Evolutionary conservation across 345 rosid genomes (phyloP), one percentile per base, ranked within the genome.

Genomic region (Eucalyptus leucophloia): DNA sequence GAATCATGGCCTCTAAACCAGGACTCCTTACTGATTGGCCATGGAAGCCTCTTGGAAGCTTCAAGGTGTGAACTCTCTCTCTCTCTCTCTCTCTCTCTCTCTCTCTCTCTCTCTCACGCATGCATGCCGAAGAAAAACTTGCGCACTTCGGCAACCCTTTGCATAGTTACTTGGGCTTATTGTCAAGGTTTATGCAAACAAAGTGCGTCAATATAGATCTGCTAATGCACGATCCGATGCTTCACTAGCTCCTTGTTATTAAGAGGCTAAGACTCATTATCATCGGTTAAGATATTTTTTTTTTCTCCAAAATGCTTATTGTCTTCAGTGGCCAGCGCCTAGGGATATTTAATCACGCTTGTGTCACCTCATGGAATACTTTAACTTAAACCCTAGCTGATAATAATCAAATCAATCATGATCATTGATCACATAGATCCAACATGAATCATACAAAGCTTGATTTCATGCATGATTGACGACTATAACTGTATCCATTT

Each of bases 11-110:
- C 80, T 92, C 95, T 5, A 94, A 44, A 49, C 97, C 98, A 42
- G 96, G 96, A 90, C 87, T 91, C 90, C 95, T 95, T 89, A 94
- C 96, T 4, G 93, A 95, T 28, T 95, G 96, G 98, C 96, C 97
- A 37, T 96, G 97, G 98, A 89, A 65, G 65, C 91, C 94, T 88
- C 95, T 96, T 87, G 97, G 96, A 60, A 92, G 89, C 91, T 95
- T 93, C 86, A 95, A 95, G 95, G 96, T 93, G 23, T 54, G 32
- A 8, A 18, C 50, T 54, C 60, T 54, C 60, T 54, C 60, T 56
- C 58, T 53, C 56, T 53, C 56, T 53, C 58, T 53, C 58, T 54
- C 58, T 28, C 11, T 60, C 5, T 34, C 58, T 23, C 19, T 87
- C 53, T 86, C 4, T 30, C 24, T 62, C 69, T 62, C 77, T n/a